A percentile compares a stretch with the other conserved stretches of the same genome.
These are phyloP conservation scores for Gracilaria caudata DNA, from an alignment of 23 red algal genomes.

Conservation along the genomic window DNA sequence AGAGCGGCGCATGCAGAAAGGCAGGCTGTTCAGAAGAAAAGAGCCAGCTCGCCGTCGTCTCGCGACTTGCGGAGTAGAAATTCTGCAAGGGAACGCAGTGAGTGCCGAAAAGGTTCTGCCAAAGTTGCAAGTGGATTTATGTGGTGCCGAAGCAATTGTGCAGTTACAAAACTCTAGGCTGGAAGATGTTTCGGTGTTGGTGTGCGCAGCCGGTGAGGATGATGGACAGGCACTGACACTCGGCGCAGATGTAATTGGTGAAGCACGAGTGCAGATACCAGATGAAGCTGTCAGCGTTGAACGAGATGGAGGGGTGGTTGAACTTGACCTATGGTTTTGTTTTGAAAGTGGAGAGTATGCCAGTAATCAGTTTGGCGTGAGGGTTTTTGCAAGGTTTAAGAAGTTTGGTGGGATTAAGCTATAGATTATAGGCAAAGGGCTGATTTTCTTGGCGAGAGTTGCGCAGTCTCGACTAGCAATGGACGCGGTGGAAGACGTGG, in stretches of 20 bases:
- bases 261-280: neutral
- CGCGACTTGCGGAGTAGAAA: neutral
- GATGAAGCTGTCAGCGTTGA: neutral
- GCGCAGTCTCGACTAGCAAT: slow-evolving; percentile 50
- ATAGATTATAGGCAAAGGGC: neutral
- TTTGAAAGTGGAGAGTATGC: neutral
- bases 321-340: slow-evolving; percentile 2
- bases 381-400: slow-evolving; percentile 25
- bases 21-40: neutral
- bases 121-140: slow-evolving; percentile 7
- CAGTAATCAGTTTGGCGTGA: slow-evolving; percentile 7
- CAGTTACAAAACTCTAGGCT: neutral
- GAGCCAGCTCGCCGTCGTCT: slow-evolving; percentile 22
- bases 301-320: neutral
- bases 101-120: neutral
- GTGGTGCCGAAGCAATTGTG: slow-evolving; percentile 2
- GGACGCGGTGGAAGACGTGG: slow-evolving; percentile 75
- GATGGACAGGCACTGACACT: slow-evolving; percentile 34
- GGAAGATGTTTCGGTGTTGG: slow-evolving; percentile 30
- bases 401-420: neutral
- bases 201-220: slow-evolving; percentile 19
- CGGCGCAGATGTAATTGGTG: slow-evolving; percentile 9
- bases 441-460: slow-evolving; percentile 25
- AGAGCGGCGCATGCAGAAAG: neutral
- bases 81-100: neutral